phyloP scores from a whole-genome alignment of 306 rosid genomes.

The Corylus avellana region DNA sequence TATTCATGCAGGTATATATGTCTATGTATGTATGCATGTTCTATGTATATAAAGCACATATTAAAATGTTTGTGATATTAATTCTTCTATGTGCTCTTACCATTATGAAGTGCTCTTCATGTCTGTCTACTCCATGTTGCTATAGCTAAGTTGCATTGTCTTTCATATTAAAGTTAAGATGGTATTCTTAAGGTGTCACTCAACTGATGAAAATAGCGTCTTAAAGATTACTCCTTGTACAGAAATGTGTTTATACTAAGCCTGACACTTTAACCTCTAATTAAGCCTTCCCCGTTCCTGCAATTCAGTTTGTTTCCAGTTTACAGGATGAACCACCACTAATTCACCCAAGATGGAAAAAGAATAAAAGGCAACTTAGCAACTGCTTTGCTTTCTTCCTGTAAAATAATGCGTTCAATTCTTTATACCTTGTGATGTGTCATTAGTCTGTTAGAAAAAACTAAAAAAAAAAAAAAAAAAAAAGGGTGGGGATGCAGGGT shows the following conservation, averaged over 20 bases:
- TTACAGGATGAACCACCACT: slow-evolving; percentile 19
- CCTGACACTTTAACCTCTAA: background rate
- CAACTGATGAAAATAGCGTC: background rate
- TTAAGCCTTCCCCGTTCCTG: slow-evolving; percentile 1
- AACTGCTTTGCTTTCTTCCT: background rate
- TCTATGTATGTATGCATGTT: background rate
- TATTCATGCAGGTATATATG: background rate
- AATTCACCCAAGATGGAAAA: slow-evolving; percentile 11
- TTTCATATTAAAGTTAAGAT: background rate
- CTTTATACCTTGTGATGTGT: background rate
- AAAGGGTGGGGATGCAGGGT: background rate
- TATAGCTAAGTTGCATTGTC: slow-evolving; percentile 13
- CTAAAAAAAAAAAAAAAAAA: background rate
- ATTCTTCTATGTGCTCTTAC: slow-evolving; percentile 3
- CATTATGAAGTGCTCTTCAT: slow-evolving; percentile 8
- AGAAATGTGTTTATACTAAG: background rate
- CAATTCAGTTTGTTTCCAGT: slow-evolving; percentile 10
- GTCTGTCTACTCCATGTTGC: slow-evolving; percentile 2
- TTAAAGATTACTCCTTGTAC: slow-evolving; percentile 20
- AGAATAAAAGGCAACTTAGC: background rate
- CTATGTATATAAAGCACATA: background rate
- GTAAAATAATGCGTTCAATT: background rate
- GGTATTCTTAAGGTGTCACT: slow-evolving; percentile 11
- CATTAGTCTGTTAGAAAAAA: slow-evolving; percentile 16
- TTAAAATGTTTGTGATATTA: background rate